Percentiles rank a stretch among this genome's conserved stretches.
phyloP scores from a whole-genome alignment of 352 stramenopile species.

The Globisporangium recalcitrans region DNA sequence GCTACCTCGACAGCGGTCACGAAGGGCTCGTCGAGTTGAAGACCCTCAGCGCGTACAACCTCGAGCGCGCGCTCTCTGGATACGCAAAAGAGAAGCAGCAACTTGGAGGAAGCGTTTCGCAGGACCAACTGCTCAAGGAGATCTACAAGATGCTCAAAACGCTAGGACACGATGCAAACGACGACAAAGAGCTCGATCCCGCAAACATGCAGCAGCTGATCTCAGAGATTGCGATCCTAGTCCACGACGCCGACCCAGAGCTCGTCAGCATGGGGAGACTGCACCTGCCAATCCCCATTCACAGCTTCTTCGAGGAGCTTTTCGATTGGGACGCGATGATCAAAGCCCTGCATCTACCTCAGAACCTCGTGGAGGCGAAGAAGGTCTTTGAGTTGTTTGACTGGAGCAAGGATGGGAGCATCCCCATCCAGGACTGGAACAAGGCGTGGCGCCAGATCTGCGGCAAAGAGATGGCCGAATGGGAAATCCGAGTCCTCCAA shows the following conservation, averaged over 20 bases:
- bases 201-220: conserved; percentile 10
- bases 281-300: conserved; percentile 22
- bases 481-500: conserved; percentile 38
- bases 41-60: conserved; percentile 23
- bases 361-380: conserved; percentile 41
- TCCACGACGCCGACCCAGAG: conserved; percentile 3
- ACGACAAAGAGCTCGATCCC: neutral
- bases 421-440: conserved; percentile 39
- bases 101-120: conserved; percentile 5
- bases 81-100: neutral
- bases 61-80: conserved; percentile 17
- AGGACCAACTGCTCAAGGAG: conserved; percentile 10
- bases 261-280: neutral
- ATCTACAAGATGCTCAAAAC: conserved; percentile 9
- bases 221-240: neutral
- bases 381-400: conserved; percentile 44
- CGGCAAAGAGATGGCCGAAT: conserved; percentile 23
- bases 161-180: conserved; percentile 2
- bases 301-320: conserved; percentile 37
- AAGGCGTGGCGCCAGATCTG: conserved; percentile 36
- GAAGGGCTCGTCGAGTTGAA: conserved; percentile 21
- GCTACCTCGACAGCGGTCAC: conserved; percentile 18
- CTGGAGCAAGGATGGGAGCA: conserved; percentile 30
- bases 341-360: conserved; percentile 22
- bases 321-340: conserved; percentile 39